These are phyloP conservation scores for Candida endomychidarum DNA, from an alignment of 805 yeast species.

Conservation along the genomic window DNA sequence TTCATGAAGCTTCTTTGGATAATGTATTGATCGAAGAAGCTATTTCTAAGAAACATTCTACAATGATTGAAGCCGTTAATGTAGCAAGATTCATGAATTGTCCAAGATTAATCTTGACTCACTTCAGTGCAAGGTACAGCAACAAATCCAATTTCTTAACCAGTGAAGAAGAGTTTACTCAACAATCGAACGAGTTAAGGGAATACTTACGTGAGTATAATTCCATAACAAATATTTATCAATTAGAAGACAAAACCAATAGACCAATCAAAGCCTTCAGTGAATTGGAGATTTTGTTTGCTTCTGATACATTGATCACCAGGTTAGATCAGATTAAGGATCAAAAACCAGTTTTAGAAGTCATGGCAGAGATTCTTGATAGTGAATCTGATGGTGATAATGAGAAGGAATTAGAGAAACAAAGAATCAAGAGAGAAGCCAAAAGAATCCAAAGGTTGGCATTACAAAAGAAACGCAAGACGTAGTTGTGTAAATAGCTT, in stretches of 20 bases:
- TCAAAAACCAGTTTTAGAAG: conserved; percentile 23
- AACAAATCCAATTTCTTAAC: conserved; percentile 32
- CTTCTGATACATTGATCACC: conserved; percentile 40
- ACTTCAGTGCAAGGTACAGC: conserved; percentile 84
- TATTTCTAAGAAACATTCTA: conserved; percentile 75
- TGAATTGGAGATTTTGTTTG: conserved; percentile 39
- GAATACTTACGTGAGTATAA: conserved; percentile 26
- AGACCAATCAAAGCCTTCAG: conserved; percentile 20
- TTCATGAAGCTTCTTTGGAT: conserved; percentile 93
- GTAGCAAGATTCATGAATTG: conserved; percentile 74
- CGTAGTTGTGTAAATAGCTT: background rate
- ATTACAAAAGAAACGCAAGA: conserved; percentile 19
- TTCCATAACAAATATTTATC: conserved; percentile 27
- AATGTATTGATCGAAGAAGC: conserved; percentile 80
- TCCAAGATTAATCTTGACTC: conserved; percentile 72
- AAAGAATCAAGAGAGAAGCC: conserved; percentile 34
- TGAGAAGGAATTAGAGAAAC: conserved; percentile 26
- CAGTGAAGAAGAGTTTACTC: conserved; percentile 22
- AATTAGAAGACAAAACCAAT: conserved; percentile 3
- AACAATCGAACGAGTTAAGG: conserved; percentile 23
- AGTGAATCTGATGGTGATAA: conserved; percentile 24
- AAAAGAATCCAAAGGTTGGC: conserved; percentile 32
- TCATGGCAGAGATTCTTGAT: conserved; percentile 21
- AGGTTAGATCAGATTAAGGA: conserved; percentile 26
- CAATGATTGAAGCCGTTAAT: conserved; percentile 80